Evolutionary conservation across 2,329 filamentous ascomycete species (phyloP).

Genomic region (Sclerotinia trifoliorum): DNA sequence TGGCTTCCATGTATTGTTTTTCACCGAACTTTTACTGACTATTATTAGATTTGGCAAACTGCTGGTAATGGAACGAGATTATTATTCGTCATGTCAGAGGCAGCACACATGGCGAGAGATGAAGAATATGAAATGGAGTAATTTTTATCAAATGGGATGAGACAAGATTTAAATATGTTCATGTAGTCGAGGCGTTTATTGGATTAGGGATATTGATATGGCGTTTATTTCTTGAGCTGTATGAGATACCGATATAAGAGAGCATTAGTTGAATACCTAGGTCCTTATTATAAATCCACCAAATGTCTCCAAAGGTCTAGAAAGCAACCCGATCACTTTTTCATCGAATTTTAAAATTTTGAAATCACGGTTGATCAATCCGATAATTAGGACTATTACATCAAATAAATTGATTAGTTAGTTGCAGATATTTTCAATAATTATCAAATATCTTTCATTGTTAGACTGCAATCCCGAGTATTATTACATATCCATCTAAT

Average conservation of each 20-base stretch:
- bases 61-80: slow-evolving; percentile 67
- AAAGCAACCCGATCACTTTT: no score
- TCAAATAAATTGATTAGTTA: no score
- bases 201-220: slow-evolving; percentile 14
- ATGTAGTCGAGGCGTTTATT: slow-evolving; percentile 21
- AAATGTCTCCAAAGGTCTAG: no score
- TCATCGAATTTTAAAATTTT: no score
- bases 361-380: no score
- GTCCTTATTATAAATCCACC: background rate
- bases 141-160: slow-evolving; percentile 7
- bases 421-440: no score
- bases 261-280: slow-evolving; percentile 10
- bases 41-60: slow-evolving; percentile 71
- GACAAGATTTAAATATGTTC: background rate
- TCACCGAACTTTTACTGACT: slow-evolving; percentile 27
- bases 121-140: slow-evolving; percentile 34
- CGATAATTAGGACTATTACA: no score
- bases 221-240: slow-evolving; percentile 13
- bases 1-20: slow-evolving; percentile 4
- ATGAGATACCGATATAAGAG: slow-evolving; percentile 15
- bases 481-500: no score
- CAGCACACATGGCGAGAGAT: slow-evolving; percentile 43
- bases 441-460: no score
- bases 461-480: no score
- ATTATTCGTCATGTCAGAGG: slow-evolving; percentile 64